Percentiles rank a stretch among this genome's conserved stretches.
phyloP scores from a whole-genome alignment of 352 stramenopile genomes.

The Thraustochytrium sp. region DNA sequence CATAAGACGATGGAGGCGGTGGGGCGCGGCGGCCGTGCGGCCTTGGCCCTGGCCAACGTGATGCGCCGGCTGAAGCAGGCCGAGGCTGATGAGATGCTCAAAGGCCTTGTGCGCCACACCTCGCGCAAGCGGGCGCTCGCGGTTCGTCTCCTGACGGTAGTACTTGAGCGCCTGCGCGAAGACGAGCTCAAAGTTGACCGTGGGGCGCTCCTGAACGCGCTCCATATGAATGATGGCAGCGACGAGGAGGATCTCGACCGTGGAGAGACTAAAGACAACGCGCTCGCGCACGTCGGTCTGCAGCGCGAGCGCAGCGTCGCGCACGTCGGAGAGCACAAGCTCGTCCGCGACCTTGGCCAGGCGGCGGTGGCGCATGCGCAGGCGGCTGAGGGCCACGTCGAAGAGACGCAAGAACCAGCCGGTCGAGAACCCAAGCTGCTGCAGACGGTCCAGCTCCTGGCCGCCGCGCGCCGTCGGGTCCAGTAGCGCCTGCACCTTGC shows the following conservation, averaged over 20 bases:
- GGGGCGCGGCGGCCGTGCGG: not conserved
- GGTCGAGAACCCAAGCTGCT: not conserved
- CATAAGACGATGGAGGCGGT: not conserved
- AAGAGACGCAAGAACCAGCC: not conserved
- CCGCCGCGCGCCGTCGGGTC: not conserved
- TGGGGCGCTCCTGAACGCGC: not conserved
- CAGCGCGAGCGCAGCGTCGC: not conserved
- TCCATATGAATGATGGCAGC: conserved; percentile 17
- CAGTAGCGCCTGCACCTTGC: not conserved
- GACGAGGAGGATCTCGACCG: not conserved
- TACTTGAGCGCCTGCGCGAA: not conserved
- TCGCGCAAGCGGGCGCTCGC: not conserved
- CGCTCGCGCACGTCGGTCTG: not conserved
- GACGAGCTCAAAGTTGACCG: conserved; percentile 29
- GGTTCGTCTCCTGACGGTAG: not conserved
- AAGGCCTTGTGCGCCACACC: conserved; percentile 5
- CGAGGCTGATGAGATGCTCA: conserved; percentile 31
- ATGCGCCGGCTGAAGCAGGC: not conserved
- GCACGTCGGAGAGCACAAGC: not conserved
- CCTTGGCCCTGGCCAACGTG: conserved; percentile 3
- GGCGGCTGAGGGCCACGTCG: not conserved
- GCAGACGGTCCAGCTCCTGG: not conserved
- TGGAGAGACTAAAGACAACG: not conserved
- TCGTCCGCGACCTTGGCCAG: not conserved
- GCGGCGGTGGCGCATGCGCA: not conserved